These are phyloP conservation scores for Pisolithus marmoratus DNA, from an alignment of 768 basidiomycete genomes.

Conservation along the genomic window DNA sequence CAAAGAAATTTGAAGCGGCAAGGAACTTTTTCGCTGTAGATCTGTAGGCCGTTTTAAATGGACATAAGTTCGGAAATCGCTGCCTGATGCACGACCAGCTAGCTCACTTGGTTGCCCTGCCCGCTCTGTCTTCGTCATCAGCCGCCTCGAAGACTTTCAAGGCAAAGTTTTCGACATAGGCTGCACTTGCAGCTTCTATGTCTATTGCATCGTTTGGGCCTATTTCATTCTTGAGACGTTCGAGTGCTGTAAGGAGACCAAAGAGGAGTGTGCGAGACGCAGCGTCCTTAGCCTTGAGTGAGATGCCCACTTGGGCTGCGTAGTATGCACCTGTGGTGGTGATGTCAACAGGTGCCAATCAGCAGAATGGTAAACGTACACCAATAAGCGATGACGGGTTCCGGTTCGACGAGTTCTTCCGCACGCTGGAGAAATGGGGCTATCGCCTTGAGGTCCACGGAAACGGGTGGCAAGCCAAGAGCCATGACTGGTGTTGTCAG, in stretches of 20 bases:
- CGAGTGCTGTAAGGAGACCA: conserved; percentile 70
- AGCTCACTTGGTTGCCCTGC: conserved; percentile 65
- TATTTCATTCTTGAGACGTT: conserved; percentile 73
- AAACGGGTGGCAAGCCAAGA: conserved; percentile 56
- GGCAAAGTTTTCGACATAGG: conserved; percentile 95
- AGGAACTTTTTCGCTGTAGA: conserved; percentile 92
- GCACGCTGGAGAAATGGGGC: conserved; percentile 85
- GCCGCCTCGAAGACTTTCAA: conserved; percentile 82
- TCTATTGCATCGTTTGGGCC: conserved; percentile 75
- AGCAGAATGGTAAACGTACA: conserved; percentile 42
- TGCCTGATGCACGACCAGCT: conserved; percentile 7
- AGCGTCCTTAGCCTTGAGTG: conserved; percentile 59
- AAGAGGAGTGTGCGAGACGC: conserved; percentile 65
- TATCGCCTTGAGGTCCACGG: conserved; percentile 59
- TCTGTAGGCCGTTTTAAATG: conserved; percentile 40
- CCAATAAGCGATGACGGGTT: conserved; percentile 93
- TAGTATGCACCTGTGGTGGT: conserved; percentile 71
- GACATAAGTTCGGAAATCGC: background rate
- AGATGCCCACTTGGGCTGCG: conserved; percentile 84
- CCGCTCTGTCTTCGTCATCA: conserved; percentile 86
- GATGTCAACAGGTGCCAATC: background rate
- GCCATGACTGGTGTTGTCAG: conserved; percentile 15
- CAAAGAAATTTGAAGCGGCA: conserved; percentile 91
- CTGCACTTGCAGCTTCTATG: conserved; percentile 74
- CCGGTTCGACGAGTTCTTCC: conserved; percentile 74